phyloP scores from a whole-genome alignment of 2,329 filamentous ascomycete species.

The Aureobasidium vineae region DNA sequence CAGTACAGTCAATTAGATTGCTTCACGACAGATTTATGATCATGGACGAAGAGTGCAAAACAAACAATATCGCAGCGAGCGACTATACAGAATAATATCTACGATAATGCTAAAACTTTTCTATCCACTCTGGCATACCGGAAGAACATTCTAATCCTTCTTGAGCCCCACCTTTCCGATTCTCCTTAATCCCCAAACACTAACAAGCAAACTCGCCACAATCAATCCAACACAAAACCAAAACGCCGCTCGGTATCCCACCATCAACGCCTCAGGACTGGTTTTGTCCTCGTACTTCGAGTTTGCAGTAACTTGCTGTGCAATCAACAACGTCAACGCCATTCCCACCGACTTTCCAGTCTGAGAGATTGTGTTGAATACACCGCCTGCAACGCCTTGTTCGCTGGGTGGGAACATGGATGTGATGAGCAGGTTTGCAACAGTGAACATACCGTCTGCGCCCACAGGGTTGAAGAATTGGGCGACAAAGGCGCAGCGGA shows the following conservation, averaged over 20 bases:
- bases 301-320: slow-evolving; percentile 33
- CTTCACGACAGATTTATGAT: too few species aligned
- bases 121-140: neutral
- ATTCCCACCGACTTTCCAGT: slow-evolving; percentile 45
- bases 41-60: too few species aligned
- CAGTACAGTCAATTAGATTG: too few species aligned
- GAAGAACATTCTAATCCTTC: slow-evolving; percentile 35
- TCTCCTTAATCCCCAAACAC: slow-evolving; percentile 43
- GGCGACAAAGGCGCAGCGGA: slow-evolving; percentile 47
- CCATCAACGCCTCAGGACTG: slow-evolving; percentile 40
- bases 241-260: slow-evolving; percentile 45
- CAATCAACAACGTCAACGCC: slow-evolving; percentile 43
- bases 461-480: slow-evolving; percentile 46
- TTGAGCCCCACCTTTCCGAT: slow-evolving; percentile 49
- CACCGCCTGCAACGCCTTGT: slow-evolving; percentile 48
- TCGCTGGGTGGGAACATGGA: slow-evolving; percentile 43
- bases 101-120: neutral
- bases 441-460: slow-evolving; percentile 46
- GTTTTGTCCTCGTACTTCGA: slow-evolving; percentile 35
- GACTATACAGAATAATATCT: neutral
- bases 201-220: slow-evolving; percentile 37
- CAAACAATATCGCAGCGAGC: neutral
- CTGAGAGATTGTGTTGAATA: slow-evolving; percentile 48
- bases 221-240: slow-evolving; percentile 45
- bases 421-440: slow-evolving; percentile 47